phyloP scores from a whole-genome alignment of 2,329 filamentous ascomycete species.

The Spiromastix sp. region DNA sequence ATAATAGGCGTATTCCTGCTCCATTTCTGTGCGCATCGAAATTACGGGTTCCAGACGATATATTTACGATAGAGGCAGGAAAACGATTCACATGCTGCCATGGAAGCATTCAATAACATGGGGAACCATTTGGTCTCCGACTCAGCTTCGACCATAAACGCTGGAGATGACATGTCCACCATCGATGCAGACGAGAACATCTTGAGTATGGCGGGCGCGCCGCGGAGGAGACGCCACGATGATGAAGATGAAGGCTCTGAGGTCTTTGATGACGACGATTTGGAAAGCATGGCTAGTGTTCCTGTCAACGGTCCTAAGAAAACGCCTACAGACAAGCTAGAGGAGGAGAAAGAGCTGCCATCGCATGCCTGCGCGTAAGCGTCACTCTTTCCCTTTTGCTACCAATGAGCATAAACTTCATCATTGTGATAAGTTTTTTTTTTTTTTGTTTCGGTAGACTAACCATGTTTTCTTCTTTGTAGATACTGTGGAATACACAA shows the following conservation, averaged over 20 bases:
- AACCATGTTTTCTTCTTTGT: conserved; percentile 10
- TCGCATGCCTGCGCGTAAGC: conserved; percentile 92
- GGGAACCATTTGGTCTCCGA: conserved; percentile 70
- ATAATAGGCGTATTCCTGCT: too few species aligned
- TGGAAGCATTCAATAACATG: conserved; percentile 85
- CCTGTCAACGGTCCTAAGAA: conserved; percentile 66
- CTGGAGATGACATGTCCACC: conserved; percentile 65
- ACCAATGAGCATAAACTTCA: conserved; percentile 2
- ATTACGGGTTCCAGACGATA: too few species aligned
- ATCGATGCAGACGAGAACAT: conserved; percentile 72
- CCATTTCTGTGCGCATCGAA: too few species aligned
- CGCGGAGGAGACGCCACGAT: conserved; percentile 59
- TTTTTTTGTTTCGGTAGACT: conserved; percentile 8
- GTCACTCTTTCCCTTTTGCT: conserved; percentile 17
- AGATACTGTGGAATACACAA: conserved; percentile 98
- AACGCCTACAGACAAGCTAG: conserved; percentile 40
- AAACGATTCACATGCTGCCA: too few species aligned
- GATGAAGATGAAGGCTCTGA: conserved; percentile 88
- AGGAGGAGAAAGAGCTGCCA: conserved; percentile 85
- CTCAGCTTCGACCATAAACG: conserved; percentile 78
- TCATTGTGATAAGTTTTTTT: conserved; percentile 2
- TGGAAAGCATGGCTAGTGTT: conserved; percentile 66
- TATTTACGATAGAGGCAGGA: too few species aligned
- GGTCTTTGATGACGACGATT: conserved; percentile 70
- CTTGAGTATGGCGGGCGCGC: conserved; percentile 54